Base-by-base conservation (phyloP, 768 basidiomycete genomes). In the Russula dissimulans region DNA sequence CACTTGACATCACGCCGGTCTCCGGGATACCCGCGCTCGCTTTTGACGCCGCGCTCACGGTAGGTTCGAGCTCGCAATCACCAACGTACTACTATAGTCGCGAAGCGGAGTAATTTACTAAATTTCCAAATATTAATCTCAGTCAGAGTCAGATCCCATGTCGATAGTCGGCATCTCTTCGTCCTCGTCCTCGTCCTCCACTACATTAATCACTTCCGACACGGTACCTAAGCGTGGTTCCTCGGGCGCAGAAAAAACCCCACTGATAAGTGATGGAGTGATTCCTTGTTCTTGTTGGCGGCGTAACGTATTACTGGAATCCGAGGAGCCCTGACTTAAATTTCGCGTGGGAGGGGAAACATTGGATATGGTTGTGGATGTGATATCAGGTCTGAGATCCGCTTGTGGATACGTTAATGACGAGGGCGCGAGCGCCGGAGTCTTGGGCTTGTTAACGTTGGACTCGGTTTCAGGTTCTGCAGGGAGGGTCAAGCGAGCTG, bases 91-190 rank as follows among this genome's bases (percentile, higher is more conserved):
- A 26, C 6, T 29, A 6, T n/a, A 49, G 18, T 39, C 34, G 48
- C 44, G 32, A 53, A 36, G 41, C 57, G 29, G 50, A 43, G 45
- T 44, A 15, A 34, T 38, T 10, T 29, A 45, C 50, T 38, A 18
- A 41, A 12, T 18, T 42, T 49, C 22, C n/a, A 29, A 51, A 45
- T 36, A 42, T 42, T 22, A 58, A 12, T 80, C 80, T 36, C 74
- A 74, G 44, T 91, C 91, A 4, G 89, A 87, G 70, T 92, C 90
- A 1, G 90, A 91, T 43, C 79, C 83, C 76, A 90, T 74, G 69
- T 91, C 80, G 41, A 94, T 91, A 11, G 76, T 67, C 3, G 91
- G 91, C 76, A 94, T 84, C 48, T 82, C 81, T 62, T 85, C 85
- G 63, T 88, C 86, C 14, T 89, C 86, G 4, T 83, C 77, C 8